Conservation (phyloP, 306 rosid genomes). For the Urtica urens region DNA sequence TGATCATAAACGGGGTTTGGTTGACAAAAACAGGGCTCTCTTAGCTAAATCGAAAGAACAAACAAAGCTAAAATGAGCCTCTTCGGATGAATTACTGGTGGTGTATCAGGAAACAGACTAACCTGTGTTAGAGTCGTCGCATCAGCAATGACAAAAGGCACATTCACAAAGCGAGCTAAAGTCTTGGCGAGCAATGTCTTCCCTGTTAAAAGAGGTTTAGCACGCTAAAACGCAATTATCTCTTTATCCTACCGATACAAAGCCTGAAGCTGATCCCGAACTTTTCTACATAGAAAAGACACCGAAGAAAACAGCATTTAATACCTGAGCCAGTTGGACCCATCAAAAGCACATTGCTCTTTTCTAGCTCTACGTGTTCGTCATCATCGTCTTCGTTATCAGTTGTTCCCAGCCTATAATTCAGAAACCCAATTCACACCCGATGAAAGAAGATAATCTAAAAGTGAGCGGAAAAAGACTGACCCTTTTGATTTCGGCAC, state of each 20-base stretch:
- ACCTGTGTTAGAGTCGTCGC: conserved; percentile 98
- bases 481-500: conserved; percentile 68
- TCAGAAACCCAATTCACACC: too few relatives aligned
- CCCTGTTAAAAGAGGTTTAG: conserved; percentile 44
- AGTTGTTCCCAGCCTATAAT: conserved; percentile 50
- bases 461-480: conserved; percentile 32
- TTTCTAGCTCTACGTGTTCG: conserved; percentile 77
- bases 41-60: too few relatives aligned
- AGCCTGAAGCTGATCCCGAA: neutral
- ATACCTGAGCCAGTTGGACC: conserved; percentile 99
- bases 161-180: conserved; percentile 92
- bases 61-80: too few relatives aligned
- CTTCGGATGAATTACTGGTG: too few relatives aligned
- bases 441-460: neutral
- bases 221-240: neutral
- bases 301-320: neutral
- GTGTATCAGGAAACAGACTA: conserved; percentile 17
- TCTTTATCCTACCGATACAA: neutral
- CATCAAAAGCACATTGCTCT: conserved; percentile 96
- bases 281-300: neutral
- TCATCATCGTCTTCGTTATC: conserved; percentile 31
- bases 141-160: conserved; percentile 92
- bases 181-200: conserved; percentile 94
- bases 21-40: too few relatives aligned
- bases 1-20: too few relatives aligned